phyloP scores from a whole-genome alignment of 306 rosid species.

The Cucumis melo region DNA sequence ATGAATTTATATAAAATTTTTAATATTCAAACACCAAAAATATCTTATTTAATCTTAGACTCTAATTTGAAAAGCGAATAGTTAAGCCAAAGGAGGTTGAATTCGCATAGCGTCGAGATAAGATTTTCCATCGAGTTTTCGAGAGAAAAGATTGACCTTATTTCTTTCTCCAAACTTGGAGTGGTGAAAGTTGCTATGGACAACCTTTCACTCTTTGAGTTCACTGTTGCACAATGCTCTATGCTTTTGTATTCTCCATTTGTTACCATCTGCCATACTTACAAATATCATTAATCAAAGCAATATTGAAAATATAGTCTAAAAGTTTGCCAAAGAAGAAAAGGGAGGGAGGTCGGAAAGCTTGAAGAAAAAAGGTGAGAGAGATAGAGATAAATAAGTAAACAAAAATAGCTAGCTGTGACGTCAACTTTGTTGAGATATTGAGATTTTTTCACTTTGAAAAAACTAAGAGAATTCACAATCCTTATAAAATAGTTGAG shows the following conservation, averaged over 20 bases:
- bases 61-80: not conserved
- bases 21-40: too few relatives aligned
- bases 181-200: not conserved
- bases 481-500: too few relatives aligned
- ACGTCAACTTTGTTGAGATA: too few relatives aligned
- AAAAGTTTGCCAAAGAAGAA: too few relatives aligned
- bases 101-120: not conserved
- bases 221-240: not conserved
- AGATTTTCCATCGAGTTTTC: not conserved
- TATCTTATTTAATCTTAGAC: not conserved
- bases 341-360: too few relatives aligned
- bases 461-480: too few relatives aligned
- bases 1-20: too few relatives aligned
- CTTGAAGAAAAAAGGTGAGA: too few relatives aligned
- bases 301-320: too few relatives aligned
- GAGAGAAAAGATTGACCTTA: not conserved
- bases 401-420: too few relatives aligned
- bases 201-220: not conserved
- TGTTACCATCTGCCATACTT: not conserved
- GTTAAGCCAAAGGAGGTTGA: not conserved
- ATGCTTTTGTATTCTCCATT: slow-evolving; percentile 2
- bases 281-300: not conserved
- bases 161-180: not conserved
- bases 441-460: too few relatives aligned
- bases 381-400: too few relatives aligned